Base-by-base conservation (phyloP, 2,329 filamentous ascomycete genomes). In the Botrytis sinoallii region DNA sequence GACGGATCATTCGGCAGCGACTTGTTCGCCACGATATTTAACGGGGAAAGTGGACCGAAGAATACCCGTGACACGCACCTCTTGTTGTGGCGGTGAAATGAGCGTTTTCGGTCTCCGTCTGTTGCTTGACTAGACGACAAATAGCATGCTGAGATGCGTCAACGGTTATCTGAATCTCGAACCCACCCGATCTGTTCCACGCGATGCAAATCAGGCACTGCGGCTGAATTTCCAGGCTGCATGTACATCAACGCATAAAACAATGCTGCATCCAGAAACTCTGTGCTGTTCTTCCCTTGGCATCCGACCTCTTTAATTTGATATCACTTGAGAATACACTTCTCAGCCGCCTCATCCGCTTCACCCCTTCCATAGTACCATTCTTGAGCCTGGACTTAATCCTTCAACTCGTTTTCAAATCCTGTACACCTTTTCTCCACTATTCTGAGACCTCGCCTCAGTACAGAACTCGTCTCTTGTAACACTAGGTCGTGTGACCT, bases 221-320 rank as follows among this genome's bases (percentile, higher is more conserved):
- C 25, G 61, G 61, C 25, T 29, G n/a, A 57, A 16, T 57, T 57
- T 29, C 52, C 16, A 64, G 40, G 38, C 61, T 64, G 38, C 38
- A 12, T 64, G 38, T 25, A 42, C 38, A 44, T n/a, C 38, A 40
- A 64, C 61, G 38, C 38, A 44, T 42, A 42, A 64, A 64, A 42
- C 18, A 42, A n/a, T 44, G 38, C 38, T 18, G 9, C 61, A 18
- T 44, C 38, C 7, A 32, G 38, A 29, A 42, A 42, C 38, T 22
- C 61, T 64, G 61, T 64, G 38, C 61, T 64, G 61, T 64, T 29
- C 40, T 64, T 64, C 8, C 9, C 61, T 64, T 64, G 61, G 38
- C 38, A 64, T 29, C n/a, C 16, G 22, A 44, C 20, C 40, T 40
- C 14, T 38, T n/a, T 18, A 42, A 10, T 25, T 35, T 63, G n/a